phyloP scores from a whole-genome alignment of 495 filamentous ascomycete genomes.

The Chaetomium tenue region DNA sequence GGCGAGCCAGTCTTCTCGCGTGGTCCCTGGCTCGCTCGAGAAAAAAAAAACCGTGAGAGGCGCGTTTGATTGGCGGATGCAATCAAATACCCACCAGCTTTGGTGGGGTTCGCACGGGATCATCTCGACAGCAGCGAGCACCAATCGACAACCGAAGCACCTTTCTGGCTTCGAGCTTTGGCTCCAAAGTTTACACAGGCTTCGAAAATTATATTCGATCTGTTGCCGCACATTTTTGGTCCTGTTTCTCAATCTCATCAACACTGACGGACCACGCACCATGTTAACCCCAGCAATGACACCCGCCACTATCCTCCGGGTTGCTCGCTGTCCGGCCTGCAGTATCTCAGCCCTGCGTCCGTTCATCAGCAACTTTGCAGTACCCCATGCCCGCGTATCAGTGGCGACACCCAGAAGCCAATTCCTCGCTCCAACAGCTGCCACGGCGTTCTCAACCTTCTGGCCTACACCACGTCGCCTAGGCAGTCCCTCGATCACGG shows the following conservation, averaged over 20 bases:
- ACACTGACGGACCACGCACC: not conserved
- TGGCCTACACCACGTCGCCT: constrained; percentile 21
- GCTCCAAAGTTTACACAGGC: too few relatives aligned
- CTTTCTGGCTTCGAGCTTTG: not conserved
- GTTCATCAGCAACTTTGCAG: constrained; percentile 24
- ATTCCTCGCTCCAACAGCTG: not conserved
- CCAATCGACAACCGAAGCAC: too few relatives aligned
- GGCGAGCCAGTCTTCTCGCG: not conserved
- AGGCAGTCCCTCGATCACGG: constrained; percentile 27
- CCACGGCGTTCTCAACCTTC: constrained; percentile 30
- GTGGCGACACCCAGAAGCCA: constrained; percentile 2
- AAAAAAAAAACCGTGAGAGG: constrained; percentile 11
- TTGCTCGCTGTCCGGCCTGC: constrained; percentile 34
- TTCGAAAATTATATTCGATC: not conserved
- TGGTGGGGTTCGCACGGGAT: not conserved
- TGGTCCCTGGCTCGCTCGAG: constrained; percentile 4
- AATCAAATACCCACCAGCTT: not conserved
- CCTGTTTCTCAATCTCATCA: not conserved
- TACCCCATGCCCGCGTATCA: constrained; percentile 9
- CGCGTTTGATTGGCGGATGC: constrained; percentile 15
- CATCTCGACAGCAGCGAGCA: not conserved
- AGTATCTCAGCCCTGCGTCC: constrained; percentile 29
- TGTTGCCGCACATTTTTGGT: not conserved
- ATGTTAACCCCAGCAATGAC: constrained; percentile 19
- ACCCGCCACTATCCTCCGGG: constrained; percentile 25